Base-by-base conservation (phyloP, 2,329 filamentous ascomycete genomes). In the Paecilomyces fulvus region DNA sequence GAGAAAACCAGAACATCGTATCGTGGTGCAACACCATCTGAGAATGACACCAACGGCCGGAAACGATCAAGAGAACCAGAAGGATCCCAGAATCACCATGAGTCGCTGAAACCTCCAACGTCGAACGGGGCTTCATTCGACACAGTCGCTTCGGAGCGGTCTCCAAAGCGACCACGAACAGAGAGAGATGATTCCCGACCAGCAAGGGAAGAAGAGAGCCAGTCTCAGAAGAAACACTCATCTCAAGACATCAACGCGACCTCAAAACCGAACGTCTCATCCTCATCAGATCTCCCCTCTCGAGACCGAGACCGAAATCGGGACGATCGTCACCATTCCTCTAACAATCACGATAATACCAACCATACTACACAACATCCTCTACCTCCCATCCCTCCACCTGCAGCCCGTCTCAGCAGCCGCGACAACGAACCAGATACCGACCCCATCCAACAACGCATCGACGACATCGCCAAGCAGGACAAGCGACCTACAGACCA, bases 1-100 rank as follows among this genome's bases (percentile, higher is more conserved):
- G 73, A 75, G 55, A 68, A 67, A 59, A 74, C 73, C 43, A 69
- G 69, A 53, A 69, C 67, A 10, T 66, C 60, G 14, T 70, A 66
- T 51, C 61, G 67, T 43, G 58, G 63, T 2, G 61, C 62, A 59
- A 62, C 28, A 55, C 52, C 17, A 43, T 53, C 53, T 3, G 49
- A 28, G 7, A 56, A 59, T 51, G 52, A 60, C n/a, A 55, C 56
- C 49, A 71, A 70, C 56, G 70, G 71, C 14, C 67, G 67, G 21
- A 76, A 76, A 60, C 71, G 73, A 51, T 74, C 72, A 7, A 67
- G 72, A 56, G 73, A 75, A 49, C 66, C 67, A 3, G 69, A 71
- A 21, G 59, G 61, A 12, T 37, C 51, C 49, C 62, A 57, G 1
- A 53, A 30, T 48, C 49, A 20, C 58, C 17, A 50, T 33, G 53